phyloP scores from a whole-genome alignment of 129 eudicot genomes.

The Arctium lappa region DNA sequence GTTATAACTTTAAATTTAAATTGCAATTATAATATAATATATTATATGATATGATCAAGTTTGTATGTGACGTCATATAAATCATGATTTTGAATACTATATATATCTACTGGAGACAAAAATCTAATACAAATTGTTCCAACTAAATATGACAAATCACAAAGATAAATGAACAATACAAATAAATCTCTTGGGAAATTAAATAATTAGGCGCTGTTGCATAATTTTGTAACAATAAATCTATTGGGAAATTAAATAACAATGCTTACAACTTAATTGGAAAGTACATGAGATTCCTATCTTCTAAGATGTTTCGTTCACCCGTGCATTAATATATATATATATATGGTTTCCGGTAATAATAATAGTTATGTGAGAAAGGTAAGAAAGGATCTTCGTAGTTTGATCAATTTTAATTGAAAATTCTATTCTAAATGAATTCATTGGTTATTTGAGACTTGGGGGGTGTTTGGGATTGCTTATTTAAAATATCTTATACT shows the following conservation, averaged over 20 bases:
- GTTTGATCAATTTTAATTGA: no score
- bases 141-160: not conserved
- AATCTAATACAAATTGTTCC: not conserved
- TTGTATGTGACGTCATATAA: not conserved
- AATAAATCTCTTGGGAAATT: not conserved
- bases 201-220: not conserved
- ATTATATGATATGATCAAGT: not conserved
- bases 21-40: not conserved
- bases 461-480: no score
- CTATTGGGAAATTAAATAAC: not conserved
- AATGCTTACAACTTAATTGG: not conserved
- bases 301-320: conserved; percentile 11
- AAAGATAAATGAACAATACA: not conserved
- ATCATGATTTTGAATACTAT: not conserved
- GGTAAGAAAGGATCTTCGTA: no score
- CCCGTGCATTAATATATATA: not conserved
- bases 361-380: no score
- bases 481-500: no score
- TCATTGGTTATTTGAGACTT: no score
- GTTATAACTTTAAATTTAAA: not conserved
- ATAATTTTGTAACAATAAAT: not conserved
- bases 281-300: not conserved
- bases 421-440: no score
- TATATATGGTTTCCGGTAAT: not conserved
- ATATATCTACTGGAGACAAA: not conserved